A percentile compares a stretch with the other conserved stretches of the same genome.
Conservation (phyloP, 2,329 filamentous ascomycete genomes). For the Parascedosporium putredinis region DNA sequence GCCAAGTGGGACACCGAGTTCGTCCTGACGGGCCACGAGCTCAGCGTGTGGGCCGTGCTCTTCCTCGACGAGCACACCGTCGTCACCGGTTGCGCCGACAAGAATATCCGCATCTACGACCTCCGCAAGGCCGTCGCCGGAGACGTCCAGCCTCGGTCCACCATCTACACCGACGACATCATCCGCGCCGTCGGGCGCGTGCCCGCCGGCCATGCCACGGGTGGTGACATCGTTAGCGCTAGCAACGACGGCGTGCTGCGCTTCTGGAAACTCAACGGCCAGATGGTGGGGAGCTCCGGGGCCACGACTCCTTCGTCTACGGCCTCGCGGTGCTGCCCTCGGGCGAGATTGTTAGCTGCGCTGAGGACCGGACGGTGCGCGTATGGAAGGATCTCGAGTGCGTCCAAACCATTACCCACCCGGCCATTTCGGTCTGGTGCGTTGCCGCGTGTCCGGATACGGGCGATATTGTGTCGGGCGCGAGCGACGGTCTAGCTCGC, state of each 20-base stretch:
- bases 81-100: constrained; percentile 87
- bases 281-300: constrained; percentile 66
- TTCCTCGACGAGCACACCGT: constrained; percentile 71
- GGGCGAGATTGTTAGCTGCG: constrained; percentile 81
- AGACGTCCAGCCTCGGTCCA: constrained; percentile 39
- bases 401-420: constrained; percentile 91
- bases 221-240: constrained; percentile 88
- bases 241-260: constrained; percentile 86
- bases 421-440: constrained; percentile 91
- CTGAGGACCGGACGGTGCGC: constrained; percentile 86
- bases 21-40: constrained; percentile 62
- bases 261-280: constrained; percentile 74
- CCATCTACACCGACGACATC: constrained; percentile 62
- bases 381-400: constrained; percentile 79
- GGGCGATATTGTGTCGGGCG: constrained; percentile 87
- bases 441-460: constrained; percentile 74
- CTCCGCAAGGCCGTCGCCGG: constrained; percentile 49
- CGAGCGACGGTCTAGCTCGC: constrained; percentile 77
- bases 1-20: constrained; percentile 72
- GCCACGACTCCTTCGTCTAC: constrained; percentile 94
- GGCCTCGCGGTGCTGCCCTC: constrained; percentile 66
- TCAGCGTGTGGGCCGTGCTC: constrained; percentile 82
- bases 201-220: constrained; percentile 63
- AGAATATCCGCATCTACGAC: constrained; percentile 76
- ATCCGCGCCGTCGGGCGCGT: constrained; percentile 81